Percentiles rank a stretch among this genome's conserved stretches.
Evolutionary conservation across 192 early-diverging fungal genomes (phyloP).

Genomic region (Podila horticola): DNA sequence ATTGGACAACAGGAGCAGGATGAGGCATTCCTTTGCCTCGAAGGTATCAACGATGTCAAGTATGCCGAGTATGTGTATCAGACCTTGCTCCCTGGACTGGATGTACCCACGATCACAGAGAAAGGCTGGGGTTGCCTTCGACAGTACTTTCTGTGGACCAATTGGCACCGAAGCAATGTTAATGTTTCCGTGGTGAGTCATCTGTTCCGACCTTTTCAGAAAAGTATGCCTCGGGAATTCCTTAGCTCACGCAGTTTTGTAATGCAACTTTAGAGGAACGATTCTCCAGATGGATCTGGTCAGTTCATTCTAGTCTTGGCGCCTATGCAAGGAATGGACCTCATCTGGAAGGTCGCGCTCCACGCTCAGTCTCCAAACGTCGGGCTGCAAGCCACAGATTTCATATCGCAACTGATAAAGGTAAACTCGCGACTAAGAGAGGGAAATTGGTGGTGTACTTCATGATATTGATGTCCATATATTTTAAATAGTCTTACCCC

Average conservation of each 20-base stretch:
- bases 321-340: constrained; percentile 52
- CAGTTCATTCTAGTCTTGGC: constrained; percentile 35
- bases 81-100: constrained; percentile 41
- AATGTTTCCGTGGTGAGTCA: constrained; percentile 41
- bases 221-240: too few species aligned
- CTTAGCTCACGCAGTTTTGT: background rate
- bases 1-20: constrained; percentile 54
- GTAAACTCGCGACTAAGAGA: background rate
- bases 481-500: constrained; percentile 26
- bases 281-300: constrained; percentile 5
- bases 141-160: constrained; percentile 54
- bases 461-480: too few species aligned
- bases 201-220: too few species aligned
- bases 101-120: constrained; percentile 49
- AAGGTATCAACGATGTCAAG: constrained; percentile 37
- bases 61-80: constrained; percentile 54
- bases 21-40: constrained; percentile 54
- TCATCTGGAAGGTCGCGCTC: constrained; percentile 59
- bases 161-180: constrained; percentile 38
- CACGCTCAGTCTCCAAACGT: constrained; percentile 42
- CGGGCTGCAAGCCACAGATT: constrained; percentile 44
- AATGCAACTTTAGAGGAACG: constrained; percentile 5
- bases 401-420: constrained; percentile 46
- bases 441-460: too few species aligned
- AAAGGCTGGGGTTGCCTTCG: constrained; percentile 51